Base-by-base conservation (phyloP, 108 stramenopile genomes). In the Aurantiochytrium sp. region DNA sequence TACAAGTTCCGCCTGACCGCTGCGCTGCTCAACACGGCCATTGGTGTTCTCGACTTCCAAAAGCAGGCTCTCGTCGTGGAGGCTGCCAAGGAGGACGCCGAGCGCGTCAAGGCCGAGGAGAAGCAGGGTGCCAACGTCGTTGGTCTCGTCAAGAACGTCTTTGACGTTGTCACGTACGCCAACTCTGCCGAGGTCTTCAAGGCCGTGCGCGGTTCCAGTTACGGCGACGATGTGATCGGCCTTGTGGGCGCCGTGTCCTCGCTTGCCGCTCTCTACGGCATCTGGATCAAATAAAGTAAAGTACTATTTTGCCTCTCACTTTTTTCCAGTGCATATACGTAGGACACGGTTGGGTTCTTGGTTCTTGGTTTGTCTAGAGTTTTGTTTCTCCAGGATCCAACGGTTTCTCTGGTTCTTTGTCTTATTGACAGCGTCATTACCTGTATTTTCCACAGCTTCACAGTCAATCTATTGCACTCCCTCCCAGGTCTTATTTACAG, bases 81-180 rank as follows among this genome's bases (percentile, higher is more conserved):
- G n/a, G 51, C 49, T 16, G 76, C 76, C 45, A 83, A 83, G 51
- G 76, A 83, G 49, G 76, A 83, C 4, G 42, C 64, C 42, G 76
- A 83, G 19, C 76, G 76, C 76, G 76, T 83, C 51, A 83, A 83
- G 76, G 76, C 76, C 51, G 51, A 53, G 76, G 76, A 83, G 51
- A 83, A 83, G 76, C 76, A 83, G 76, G 76, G 76, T 12, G 76
- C 45, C 49, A 47, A 53, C 28, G 45, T 53, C 5, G 76, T 83
- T 35, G 76, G 76, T 23, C 45, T 83, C 25, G 76, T 53, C 76
- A 83, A 83, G 76, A 83, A 83, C 76, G 76, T 53, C 76, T 47
- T 53, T 28, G 76, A 83, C 76, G 76, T 83, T 23, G 23, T 83
- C 76, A 83, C 76, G 6, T 83, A 83, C 2, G 49, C 25, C 45